Evolutionary conservation across 257 asterid species (phyloP).

Genomic region (Nicotiana undulata): DNA sequence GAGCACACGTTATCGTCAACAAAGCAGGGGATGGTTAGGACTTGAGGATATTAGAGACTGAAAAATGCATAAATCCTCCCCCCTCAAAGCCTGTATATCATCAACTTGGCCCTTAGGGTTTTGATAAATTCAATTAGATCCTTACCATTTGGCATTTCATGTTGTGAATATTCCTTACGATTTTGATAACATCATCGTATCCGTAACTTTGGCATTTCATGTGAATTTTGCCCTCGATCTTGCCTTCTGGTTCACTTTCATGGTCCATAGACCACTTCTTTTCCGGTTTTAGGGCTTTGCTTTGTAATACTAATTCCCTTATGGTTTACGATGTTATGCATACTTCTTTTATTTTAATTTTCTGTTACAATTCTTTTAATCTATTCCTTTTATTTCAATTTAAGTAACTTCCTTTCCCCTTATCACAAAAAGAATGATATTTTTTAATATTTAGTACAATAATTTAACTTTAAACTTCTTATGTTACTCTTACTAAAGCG

Average conservation of each 20-base stretch:
- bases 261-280: background rate
- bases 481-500: too few species aligned
- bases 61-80: background rate
- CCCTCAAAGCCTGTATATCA: background rate
- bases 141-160: background rate
- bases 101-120: background rate
- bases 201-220: background rate
- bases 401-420: too few species aligned
- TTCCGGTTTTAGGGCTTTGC: too few species aligned
- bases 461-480: too few species aligned
- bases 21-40: background rate
- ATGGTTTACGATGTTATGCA: too few species aligned
- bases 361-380: too few species aligned
- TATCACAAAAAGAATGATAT: too few species aligned
- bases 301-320: too few species aligned
- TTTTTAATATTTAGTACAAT: too few species aligned
- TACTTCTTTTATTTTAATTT: too few species aligned
- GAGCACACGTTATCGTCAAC: background rate
- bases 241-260: background rate
- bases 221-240: background rate
- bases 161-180: background rate
- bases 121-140: background rate
- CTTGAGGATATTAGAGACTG: background rate
- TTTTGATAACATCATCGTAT: background rate
- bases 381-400: too few species aligned